Base-by-base conservation (phyloP, 805 yeast genomes). In the Ogataea zsoltii region DNA sequence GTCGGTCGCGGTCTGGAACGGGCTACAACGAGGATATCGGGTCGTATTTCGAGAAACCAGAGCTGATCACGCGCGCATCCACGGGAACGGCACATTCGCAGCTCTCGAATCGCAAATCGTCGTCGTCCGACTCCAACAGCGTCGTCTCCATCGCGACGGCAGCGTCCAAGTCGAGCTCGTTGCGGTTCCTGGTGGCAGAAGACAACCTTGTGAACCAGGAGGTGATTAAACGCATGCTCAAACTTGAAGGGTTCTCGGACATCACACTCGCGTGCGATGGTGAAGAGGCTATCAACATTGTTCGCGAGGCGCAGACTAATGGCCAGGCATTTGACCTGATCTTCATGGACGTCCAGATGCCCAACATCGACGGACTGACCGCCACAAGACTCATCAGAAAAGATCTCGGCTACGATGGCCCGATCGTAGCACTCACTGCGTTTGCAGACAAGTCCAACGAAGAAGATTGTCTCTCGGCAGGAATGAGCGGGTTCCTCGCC, bases 291-390 rank as follows among this genome's bases (percentile, higher is more conserved):
- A 79, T 91, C 31, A 83, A 81, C 10, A 69, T 75, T 40, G 82
- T 89, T 2, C 72, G 77, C 49, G 74, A 72, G 28, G 68, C 82
- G 1, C 56, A 68, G 19, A 72, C 65, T 2, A 57, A 64, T 2
- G 65, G 65, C 13, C 69, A 69, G 9, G 57, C 62, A 13, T 89
- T 74, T 62, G 92, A 88, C 61, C 67, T 92, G 43, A 80, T 94
- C 2, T 88, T 92, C 61, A 92, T 92, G 99, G 99, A 92, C 65
- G 95, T 92, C 41, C 97, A 92, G 66, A 92, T 91, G 98, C 98
- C 98, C 4, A 83, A 80, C 57, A 74, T 90, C 54, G 97, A 92
- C 62, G 99, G 99, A 2, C 68, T 91, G 25, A 72, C 81, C 19
- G 96, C 97, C 0, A 90, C 98, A 0, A 79, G 72, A 49, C 72